These are phyloP conservation scores for Curvularia hawaiiensis DNA, from an alignment of 2,329 filamentous ascomycete genomes.

Conservation along the genomic window DNA sequence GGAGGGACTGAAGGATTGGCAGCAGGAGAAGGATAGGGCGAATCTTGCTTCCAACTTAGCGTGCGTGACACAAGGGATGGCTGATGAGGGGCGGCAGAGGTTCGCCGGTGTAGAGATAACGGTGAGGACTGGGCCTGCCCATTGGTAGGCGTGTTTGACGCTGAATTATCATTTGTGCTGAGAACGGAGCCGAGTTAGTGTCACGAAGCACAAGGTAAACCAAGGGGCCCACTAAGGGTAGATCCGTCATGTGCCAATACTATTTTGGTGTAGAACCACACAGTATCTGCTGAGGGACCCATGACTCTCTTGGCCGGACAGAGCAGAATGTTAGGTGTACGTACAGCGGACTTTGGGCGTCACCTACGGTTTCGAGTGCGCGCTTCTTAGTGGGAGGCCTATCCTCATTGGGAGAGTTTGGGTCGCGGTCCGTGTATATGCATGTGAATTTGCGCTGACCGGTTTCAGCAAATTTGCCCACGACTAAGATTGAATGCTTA, in stretches of 20 bases:
- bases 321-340: conserved; percentile 1
- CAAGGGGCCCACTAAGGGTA: background rate
- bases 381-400: conserved; percentile 45
- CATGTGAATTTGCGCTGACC: conserved; percentile 49
- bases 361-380: conserved; percentile 29
- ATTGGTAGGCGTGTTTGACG: conserved; percentile 33
- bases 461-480: conserved; percentile 21
- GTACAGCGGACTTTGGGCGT: conserved; percentile 21
- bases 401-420: conserved; percentile 43
- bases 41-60: conserved; percentile 28
- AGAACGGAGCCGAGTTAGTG: background rate
- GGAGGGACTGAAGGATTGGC: conserved; percentile 32
- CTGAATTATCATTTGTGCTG: conserved; percentile 26
- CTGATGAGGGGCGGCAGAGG: conserved; percentile 23
- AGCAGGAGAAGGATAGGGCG: conserved; percentile 23
- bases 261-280: background rate
- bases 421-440: conserved; percentile 46
- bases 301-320: background rate
- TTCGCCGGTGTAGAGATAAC: conserved; percentile 19
- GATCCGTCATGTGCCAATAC: background rate
- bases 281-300: background rate
- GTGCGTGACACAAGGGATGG: conserved; percentile 8
- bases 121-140: conserved; percentile 27
- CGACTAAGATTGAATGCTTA: conserved; percentile 30
- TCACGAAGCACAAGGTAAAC: background rate